Percentiles rank a stretch among this genome's conserved stretches.
Evolutionary conservation across 805 yeast species (phyloP).

Genomic region (Vanderwaltozyma tropicalis): DNA sequence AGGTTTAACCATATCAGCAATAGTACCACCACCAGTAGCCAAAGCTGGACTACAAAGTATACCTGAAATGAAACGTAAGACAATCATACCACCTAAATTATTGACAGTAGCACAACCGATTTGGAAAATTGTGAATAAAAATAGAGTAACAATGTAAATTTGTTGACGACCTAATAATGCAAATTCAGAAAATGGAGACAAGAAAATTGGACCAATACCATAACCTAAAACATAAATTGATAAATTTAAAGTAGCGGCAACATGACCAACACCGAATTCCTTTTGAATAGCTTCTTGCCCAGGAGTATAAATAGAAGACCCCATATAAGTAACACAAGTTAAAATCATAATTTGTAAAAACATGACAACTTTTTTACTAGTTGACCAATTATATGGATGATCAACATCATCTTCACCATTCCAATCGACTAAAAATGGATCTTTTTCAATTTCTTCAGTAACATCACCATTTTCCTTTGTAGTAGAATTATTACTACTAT

Average conservation of each 20-base stretch:
- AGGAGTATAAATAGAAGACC: conserved; percentile 47
- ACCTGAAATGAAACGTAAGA: conserved; percentile 45
- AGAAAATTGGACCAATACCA: conserved; percentile 49
- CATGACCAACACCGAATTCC: conserved; percentile 36
- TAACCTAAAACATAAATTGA: conserved; percentile 49
- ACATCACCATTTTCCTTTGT: background rate
- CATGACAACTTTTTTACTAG: conserved; percentile 30
- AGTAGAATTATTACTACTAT: background rate
- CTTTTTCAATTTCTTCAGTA: conserved; percentile 15
- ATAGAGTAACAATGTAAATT: conserved; percentile 37
- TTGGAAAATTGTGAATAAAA: conserved; percentile 41
- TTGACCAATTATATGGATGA: conserved; percentile 49
- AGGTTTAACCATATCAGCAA: conserved; percentile 38
- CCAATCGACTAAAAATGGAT: conserved; percentile 23
- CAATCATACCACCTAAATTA: conserved; percentile 41
- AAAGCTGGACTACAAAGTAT: conserved; percentile 46
- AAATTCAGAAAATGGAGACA: conserved; percentile 50
- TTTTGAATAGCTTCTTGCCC: conserved; percentile 35
- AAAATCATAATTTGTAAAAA: conserved; percentile 34
- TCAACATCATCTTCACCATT: conserved; percentile 38
- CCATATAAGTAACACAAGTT: conserved; percentile 44
- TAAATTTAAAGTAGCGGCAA: conserved; percentile 41
- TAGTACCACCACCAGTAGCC: conserved; percentile 49
- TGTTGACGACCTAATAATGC: conserved; percentile 43
- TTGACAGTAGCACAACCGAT: conserved; percentile 44